phyloP scores from a whole-genome alignment of 2,329 filamentous ascomycete species.

The Parafenestella ontariensis region DNA sequence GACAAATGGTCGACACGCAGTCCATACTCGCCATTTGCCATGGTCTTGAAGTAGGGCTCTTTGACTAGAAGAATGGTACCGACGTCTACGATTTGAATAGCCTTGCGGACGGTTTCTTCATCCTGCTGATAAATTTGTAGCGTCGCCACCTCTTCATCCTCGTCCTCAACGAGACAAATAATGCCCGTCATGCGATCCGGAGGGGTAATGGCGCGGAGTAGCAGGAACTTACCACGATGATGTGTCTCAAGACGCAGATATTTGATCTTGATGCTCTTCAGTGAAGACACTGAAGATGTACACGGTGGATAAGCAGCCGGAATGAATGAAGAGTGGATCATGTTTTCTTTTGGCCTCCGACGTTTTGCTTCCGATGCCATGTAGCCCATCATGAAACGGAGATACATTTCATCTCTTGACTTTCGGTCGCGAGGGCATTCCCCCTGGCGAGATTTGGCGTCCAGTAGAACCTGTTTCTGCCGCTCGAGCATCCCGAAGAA shows the following conservation, averaged over 20 bases:
- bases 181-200: constrained; percentile 16
- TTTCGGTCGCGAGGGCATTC: constrained; percentile 18
- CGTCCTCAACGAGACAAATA: constrained; percentile 14
- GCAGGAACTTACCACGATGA: constrained; percentile 48
- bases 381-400: constrained; percentile 17
- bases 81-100: constrained; percentile 43
- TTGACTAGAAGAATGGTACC: constrained; percentile 41
- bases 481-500: constrained; percentile 4
- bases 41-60: constrained; percentile 60
- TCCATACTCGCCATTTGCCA: constrained; percentile 50
- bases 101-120: constrained; percentile 18
- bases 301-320: constrained; percentile 27
- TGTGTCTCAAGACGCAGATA: constrained; percentile 50
- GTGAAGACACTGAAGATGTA: constrained; percentile 9
- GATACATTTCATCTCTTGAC: constrained; percentile 10
- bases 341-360: neutral
- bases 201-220: constrained; percentile 41
- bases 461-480: constrained; percentile 7
- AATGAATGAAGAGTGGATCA: constrained; percentile 21
- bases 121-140: constrained; percentile 46
- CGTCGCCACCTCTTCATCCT: constrained; percentile 2
- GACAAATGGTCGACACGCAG: constrained; percentile 62
- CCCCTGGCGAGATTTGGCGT: constrained; percentile 15
- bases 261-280: constrained; percentile 33
- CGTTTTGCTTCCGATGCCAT: neutral